Percentiles rank a stretch among this genome's conserved stretches.
Conservation (phyloP, 2,329 filamentous ascomycete species). For the Botrytis tulipae region DNA sequence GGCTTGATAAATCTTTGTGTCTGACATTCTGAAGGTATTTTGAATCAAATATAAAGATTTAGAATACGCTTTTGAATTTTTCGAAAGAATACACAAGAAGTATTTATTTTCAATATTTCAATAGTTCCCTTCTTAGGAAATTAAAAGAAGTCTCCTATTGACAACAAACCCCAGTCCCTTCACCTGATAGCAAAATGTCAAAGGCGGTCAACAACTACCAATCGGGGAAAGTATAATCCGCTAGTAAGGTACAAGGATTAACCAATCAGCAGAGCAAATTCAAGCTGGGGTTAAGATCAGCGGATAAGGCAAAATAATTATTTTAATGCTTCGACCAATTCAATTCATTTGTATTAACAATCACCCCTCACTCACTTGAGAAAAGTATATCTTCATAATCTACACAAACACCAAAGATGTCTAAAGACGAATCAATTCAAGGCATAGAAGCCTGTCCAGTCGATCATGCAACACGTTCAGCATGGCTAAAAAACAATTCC, state of each 20-base stretch:
- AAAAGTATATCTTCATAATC: background rate
- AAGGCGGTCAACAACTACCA: slow-evolving; percentile 1
- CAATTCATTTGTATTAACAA: background rate
- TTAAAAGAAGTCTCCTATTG: background rate
- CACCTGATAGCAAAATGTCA: background rate
- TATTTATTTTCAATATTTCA: slow-evolving; percentile 9
- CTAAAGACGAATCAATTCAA: slow-evolving; percentile 34
- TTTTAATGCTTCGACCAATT: background rate
- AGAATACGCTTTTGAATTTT: background rate
- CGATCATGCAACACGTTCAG: slow-evolving; percentile 82
- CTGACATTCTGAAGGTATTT: slow-evolving; percentile 35
- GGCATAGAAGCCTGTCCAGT: slow-evolving; percentile 68
- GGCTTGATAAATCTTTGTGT: slow-evolving; percentile 69
- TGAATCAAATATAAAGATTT: background rate
- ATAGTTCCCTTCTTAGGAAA: background rate
- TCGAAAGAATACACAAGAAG: background rate
- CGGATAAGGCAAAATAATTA: slow-evolving; percentile 12
- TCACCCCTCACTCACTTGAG: background rate
- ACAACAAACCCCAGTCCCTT: slow-evolving; percentile 10
- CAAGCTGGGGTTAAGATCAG: background rate
- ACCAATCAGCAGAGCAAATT: background rate
- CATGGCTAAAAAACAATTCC: slow-evolving; percentile 63
- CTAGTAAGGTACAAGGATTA: background rate
- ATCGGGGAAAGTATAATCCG: slow-evolving; percentile 5
- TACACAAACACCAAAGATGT: slow-evolving; percentile 27